A percentile compares a stretch with the other conserved stretches of the same genome.
Conservation (phyloP, 495 filamentous ascomycete genomes). For the Aspergillus olivimuriae region DNA sequence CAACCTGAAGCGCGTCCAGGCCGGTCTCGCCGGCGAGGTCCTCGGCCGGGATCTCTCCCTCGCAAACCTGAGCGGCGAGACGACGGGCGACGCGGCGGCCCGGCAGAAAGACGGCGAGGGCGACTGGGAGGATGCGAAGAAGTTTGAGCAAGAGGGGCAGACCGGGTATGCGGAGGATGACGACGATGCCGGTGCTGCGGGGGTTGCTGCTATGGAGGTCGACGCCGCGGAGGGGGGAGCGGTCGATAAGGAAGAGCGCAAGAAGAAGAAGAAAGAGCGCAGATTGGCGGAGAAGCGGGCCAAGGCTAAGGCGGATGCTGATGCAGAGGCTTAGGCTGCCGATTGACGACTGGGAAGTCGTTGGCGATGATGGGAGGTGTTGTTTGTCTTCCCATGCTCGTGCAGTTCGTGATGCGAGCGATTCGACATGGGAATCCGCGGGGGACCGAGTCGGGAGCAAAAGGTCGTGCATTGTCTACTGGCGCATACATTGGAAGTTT, state of each 20-base stretch:
- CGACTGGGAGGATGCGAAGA: constrained; percentile 47
- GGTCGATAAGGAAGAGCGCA: constrained; percentile 44
- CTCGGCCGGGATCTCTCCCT: constrained; percentile 43
- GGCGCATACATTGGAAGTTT: constrained; percentile 3
- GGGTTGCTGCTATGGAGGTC: constrained; percentile 23
- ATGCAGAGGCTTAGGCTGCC: constrained; percentile 5
- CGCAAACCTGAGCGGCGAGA: constrained; percentile 30
- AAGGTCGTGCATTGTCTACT: constrained; percentile 4
- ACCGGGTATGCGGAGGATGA: constrained; percentile 21
- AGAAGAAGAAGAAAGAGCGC: constrained; percentile 47
- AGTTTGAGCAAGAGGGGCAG: constrained; percentile 39
- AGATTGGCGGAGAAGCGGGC: constrained; percentile 37
- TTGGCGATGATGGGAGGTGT: too few species aligned
- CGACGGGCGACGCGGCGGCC: constrained; percentile 23
- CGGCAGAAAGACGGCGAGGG: constrained; percentile 20
- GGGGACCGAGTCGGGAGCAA: constrained; percentile 2
- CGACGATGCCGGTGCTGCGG: too few species aligned
- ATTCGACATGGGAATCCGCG: too few species aligned
- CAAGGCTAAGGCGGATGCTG: constrained; percentile 29
- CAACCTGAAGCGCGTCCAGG: constrained; percentile 60
- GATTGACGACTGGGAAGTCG: too few species aligned
- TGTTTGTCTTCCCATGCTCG: too few species aligned
- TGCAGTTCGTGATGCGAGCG: too few species aligned
- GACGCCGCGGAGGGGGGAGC: constrained; percentile 18
- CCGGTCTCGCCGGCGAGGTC: constrained; percentile 54